Evolutionary conservation across 768 basidiomycete species (phyloP), one percentile per base, ranked within the genome.

Genomic region (Macrolepiota albuminosa): DNA sequence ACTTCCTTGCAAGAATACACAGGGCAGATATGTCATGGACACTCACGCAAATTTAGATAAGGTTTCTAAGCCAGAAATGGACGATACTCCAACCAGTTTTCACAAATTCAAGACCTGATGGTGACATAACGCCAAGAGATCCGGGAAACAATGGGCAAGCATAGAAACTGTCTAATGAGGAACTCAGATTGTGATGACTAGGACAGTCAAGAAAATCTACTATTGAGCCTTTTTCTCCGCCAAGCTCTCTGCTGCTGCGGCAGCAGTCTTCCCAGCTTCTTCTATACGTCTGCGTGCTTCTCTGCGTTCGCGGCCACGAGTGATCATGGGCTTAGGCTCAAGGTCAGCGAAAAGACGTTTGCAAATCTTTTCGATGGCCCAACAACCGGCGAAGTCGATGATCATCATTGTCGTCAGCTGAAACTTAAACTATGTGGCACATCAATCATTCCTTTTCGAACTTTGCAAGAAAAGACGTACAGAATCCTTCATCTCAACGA

Each of bases 271-370:
- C 2, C 50, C 18, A 60, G 60, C 65, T 61, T 71, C 61, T 67
- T 73, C 72, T 81, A 78, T 68, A 75, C 76, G 54, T 67, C 73
- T 53, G 83, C 75, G 58, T 87, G 75, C 68, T 73, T 75, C 72
- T 92, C 91, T 61, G 91, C 95, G 79, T 67, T 95, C 92, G 47
- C 89, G 77, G 4, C 95, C 95, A 5, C 87, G 82, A 0, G 91
- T 93, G 52, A 98, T 80, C 81, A 98, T 85, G 47, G 79, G 73
- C 69, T 89, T 91, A 2, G 95, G 94, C 68, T 93, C 88, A 21
- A 96, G 77, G 66, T 92, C 86, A 11, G 95, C 94, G 71, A 98
- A 96, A 33, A 95, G 71, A 51, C 80, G 75, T 72, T 98, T 98
- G 79, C 94, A 95, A 7, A 77, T 70, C 53, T 80, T 79, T 71